Evolutionary conservation across 2,329 filamentous ascomycete genomes (phyloP).

Genomic region (Colletotrichum sidae): DNA sequence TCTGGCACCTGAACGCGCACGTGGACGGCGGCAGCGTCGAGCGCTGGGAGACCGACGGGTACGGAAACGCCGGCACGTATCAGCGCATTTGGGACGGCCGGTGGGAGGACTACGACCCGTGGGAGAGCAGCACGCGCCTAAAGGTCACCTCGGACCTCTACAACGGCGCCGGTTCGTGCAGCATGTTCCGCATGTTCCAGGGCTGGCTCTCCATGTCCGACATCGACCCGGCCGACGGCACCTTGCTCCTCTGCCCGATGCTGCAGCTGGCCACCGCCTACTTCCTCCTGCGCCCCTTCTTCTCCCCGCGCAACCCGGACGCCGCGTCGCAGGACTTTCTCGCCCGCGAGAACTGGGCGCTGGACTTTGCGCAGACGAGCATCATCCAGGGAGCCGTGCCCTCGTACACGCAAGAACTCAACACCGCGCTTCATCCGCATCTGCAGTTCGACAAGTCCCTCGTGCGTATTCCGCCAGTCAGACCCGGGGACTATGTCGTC

Average conservation of each 20-base stretch:
- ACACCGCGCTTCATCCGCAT: constrained; percentile 76
- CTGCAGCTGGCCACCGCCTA: constrained; percentile 77
- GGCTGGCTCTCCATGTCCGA: constrained; percentile 66
- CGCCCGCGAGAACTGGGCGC: constrained; percentile 64
- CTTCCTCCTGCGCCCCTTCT: constrained; percentile 82
- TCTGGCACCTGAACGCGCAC: constrained; percentile 69
- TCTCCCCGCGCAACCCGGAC: constrained; percentile 57
- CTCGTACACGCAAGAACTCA: constrained; percentile 79
- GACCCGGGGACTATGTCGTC: constrained; percentile 80
- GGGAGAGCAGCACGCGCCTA: constrained; percentile 65
- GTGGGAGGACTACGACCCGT: constrained; percentile 68
- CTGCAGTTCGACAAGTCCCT: constrained; percentile 75
- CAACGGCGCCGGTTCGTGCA: constrained; percentile 68
- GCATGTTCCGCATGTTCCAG: constrained; percentile 70
- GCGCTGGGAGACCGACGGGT: constrained; percentile 77
- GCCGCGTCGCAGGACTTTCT: constrained; percentile 49
- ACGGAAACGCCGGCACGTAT: constrained; percentile 69
- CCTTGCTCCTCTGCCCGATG: constrained; percentile 77
- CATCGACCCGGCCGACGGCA: constrained; percentile 75
- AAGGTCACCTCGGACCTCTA: constrained; percentile 67
- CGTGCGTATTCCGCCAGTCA: constrained; percentile 75
- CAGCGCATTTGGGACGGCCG: constrained; percentile 63
- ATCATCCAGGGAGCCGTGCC: constrained; percentile 77
- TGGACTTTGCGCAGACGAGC: constrained; percentile 57
- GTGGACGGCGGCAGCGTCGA: constrained; percentile 78